Evolutionary conservation across 768 basidiomycete species (phyloP), one percentile per base, ranked within the genome.

Genomic region (Mycena rebaudengoi): DNA sequence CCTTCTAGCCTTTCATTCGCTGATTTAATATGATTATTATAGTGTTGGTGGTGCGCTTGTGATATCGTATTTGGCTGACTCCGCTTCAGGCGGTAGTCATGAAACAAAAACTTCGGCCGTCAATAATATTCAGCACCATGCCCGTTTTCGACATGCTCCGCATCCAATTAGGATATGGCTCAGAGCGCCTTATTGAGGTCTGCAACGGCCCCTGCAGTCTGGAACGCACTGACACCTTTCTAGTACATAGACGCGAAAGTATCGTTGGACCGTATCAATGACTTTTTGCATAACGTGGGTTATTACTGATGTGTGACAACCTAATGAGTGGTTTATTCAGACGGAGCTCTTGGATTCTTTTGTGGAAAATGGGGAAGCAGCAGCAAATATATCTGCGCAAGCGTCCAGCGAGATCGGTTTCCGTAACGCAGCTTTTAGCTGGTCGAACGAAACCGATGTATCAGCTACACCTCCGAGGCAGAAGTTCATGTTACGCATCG

Each of bases 91-190:
- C 80, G 8, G 41, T 80, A 30, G 62, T 83, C 39, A 79, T 82
- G 79, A 79, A 79, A 40, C 64, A 79, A 65, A 68, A 76, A 2
- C 72, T 84, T 26, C 79, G 63, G 44, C 80, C 80, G 4, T 81
- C 82, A 7, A 77, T 71, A 23, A 82, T 85, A 12, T 85, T 85
- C 71, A 81, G 81, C 21, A 83, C 82, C 54, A 83, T 87, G 77
- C 72, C 83, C 56, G 86, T 91, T 32, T 91, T 92, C 68, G 84
- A 87, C 44, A 80, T 88, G 66, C 73, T 92, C 26, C 82, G 86
- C 39, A 79, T 81, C 5, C 85, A 86, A 60, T 71, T 88, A n/a
- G n/a, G n/a, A n/a, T n/a, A n/a, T n/a, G n/a, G n/a, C n/a, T 55
- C 75, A 78, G 72, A 80, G 74, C 70, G 70, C 74, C 2, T 71